phyloP scores from a whole-genome alignment of 192 early-diverging fungal species.

The Cetraspora pellucida region DNA sequence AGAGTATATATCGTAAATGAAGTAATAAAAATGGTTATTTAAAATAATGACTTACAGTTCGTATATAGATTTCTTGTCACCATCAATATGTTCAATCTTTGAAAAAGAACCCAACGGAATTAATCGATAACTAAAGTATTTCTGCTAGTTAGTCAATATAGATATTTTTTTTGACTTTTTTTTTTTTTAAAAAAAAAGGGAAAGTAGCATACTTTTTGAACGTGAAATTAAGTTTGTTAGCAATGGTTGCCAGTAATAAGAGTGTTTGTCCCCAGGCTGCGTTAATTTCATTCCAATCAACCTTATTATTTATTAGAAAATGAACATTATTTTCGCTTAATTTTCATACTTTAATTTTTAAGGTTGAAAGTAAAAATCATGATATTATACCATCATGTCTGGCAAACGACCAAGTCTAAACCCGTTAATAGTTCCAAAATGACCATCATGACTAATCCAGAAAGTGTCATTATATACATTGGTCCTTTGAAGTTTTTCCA shows the following conservation, averaged over 20 bases:
- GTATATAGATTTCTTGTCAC: constrained; percentile 63
- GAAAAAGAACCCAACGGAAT: constrained; percentile 93
- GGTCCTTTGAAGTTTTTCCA: constrained; percentile 85
- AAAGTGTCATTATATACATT: constrained; percentile 97
- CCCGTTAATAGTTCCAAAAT: constrained; percentile 93
- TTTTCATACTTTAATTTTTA: neutral
- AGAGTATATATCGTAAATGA: neutral
- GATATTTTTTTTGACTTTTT: neutral
- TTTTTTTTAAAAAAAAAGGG: neutral
- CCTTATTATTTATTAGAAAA: constrained; percentile 39
- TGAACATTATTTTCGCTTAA: neutral
- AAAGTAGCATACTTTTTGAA: constrained; percentile 68
- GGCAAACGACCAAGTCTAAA: constrained; percentile 84
- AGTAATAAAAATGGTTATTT: neutral
- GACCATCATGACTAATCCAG: constrained; percentile 81
- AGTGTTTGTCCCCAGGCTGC: constrained; percentile 92
- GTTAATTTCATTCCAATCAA: constrained; percentile 97
- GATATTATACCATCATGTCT: constrained; percentile 58
- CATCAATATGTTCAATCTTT: constrained; percentile 81
- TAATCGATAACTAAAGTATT: constrained; percentile 65
- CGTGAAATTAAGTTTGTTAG: constrained; percentile 78
- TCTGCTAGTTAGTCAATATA: neutral
- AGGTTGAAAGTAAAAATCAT: neutral
- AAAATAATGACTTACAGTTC: constrained; percentile 67
- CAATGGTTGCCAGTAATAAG: constrained; percentile 84